A percentile compares a stretch with the other conserved stretches of the same genome.
Conservation (phyloP, 2,329 filamentous ascomycete genomes). For the Aspergillus neotritici region DNA sequence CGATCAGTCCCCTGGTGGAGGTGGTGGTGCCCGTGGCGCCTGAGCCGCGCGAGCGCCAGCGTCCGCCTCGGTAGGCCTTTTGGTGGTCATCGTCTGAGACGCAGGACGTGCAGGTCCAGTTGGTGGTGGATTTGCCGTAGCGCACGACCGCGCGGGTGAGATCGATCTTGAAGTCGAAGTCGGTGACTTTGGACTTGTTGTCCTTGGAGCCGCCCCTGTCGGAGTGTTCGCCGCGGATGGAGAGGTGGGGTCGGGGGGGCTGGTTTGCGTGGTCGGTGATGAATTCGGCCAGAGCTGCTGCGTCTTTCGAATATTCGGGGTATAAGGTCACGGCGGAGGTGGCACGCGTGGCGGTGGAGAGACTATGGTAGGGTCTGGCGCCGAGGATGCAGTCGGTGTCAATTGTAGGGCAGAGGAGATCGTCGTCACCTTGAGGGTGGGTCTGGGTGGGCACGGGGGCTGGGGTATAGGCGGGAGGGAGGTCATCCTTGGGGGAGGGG, state of each 20-base stretch:
- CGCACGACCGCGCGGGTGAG: conserved; percentile 16
- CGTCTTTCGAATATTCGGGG: conserved; percentile 7
- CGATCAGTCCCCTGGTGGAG: too few species aligned
- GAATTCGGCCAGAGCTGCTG: conserved; percentile 38
- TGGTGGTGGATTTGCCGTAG: conserved; percentile 6
- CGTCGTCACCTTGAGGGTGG: too few species aligned
- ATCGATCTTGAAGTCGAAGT: conserved; percentile 29
- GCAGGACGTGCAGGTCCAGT: conserved; percentile 16
- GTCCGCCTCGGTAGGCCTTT: conserved; percentile 23
- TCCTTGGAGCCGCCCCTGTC: conserved; percentile 29
- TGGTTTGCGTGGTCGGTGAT: conserved; percentile 29
- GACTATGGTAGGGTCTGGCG: conserved; percentile 4
- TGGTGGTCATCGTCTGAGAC: conserved; percentile 17
- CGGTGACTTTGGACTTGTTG: conserved; percentile 21
- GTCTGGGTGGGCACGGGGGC: too few species aligned
- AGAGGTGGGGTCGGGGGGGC: conserved; percentile 26
- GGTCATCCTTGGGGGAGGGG: too few species aligned
- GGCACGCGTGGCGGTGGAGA: conserved; percentile 2
- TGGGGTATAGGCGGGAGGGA: too few species aligned
- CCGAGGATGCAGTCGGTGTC: not conserved
- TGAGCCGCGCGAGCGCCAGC: conserved; percentile 5
- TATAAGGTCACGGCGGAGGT: conserved; percentile 6
- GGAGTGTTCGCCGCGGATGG: conserved; percentile 50
- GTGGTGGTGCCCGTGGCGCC: not conserved
- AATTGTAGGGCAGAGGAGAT: too few species aligned